Percentiles rank a stretch among this genome's conserved stretches.
These are phyloP conservation scores for Salix udensis DNA, from an alignment of 345 rosid species.

Conservation along the genomic window DNA sequence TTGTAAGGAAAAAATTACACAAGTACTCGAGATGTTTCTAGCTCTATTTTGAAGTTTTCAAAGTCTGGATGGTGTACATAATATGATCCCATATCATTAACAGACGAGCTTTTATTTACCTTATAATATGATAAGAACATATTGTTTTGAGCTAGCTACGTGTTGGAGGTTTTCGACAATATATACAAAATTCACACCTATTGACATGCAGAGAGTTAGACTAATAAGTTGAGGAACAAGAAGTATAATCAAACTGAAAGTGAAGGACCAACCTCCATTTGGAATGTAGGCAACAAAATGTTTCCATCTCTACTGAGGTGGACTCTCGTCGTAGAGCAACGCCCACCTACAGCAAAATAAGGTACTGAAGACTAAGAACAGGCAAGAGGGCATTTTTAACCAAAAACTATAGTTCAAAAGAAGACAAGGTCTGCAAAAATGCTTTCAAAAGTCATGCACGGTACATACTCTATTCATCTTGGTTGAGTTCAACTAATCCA, in stretches of 20 bases:
- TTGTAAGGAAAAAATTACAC: background rate
- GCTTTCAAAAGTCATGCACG: slow-evolving; percentile 1
- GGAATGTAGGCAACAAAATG: slow-evolving; percentile 17
- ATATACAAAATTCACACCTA: slow-evolving; percentile 5
- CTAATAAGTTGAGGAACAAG: slow-evolving; percentile 6
- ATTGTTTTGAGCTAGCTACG: background rate
- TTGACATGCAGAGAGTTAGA: slow-evolving; percentile 13
- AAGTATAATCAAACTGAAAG: background rate
- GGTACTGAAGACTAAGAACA: slow-evolving; percentile 24
- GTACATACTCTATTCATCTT: background rate
- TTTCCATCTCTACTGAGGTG: slow-evolving; percentile 18
- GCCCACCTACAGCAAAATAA: slow-evolving; percentile 32
- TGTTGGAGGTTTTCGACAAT: background rate
- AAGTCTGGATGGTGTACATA: background rate
- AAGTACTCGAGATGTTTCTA: background rate
- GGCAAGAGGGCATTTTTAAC: slow-evolving; percentile 16
- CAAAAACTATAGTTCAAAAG: slow-evolving; percentile 10
- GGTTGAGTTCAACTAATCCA: slow-evolving; percentile 6
- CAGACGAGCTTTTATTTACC: slow-evolving; percentile 14
- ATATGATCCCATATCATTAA: background rate
- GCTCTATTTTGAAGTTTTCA: background rate
- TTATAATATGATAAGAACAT: background rate
- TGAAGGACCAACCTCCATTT: slow-evolving; percentile 27
- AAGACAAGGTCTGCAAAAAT: slow-evolving; percentile 14
- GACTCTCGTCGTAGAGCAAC: slow-evolving; percentile 14